Base-by-base conservation (phyloP, 2,329 filamentous ascomycete species). In the Aspergillus fischeri region DNA sequence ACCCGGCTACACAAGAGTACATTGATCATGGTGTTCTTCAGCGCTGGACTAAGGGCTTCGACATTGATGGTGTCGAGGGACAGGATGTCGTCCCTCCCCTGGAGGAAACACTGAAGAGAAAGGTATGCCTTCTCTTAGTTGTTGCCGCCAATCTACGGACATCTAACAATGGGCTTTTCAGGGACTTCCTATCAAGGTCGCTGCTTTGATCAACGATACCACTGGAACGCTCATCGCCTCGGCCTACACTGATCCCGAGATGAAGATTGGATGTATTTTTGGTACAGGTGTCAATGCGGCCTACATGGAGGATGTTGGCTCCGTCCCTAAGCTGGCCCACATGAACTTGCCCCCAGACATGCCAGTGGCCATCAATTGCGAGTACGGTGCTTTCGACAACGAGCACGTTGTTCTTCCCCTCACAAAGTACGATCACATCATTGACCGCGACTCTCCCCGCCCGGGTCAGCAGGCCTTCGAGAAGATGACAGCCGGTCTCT, bases 211-310 rank as follows among this genome's bases (percentile, higher is more conserved):
- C 78, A 99, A 99, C 74, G 94, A 99, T 74, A 99, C 94, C 50
- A 97, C 93, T 20, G 94, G 94, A 68, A 99, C 94, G 32, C 81
- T 99, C 68, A 96, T 99, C 69, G 94, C 94, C 60, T 97, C 93
- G 27, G 89, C 91, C 29, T 99, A 99, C 78, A 97, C 93, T n/a
- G 92, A 99, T 72, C 80, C 87, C 49, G 86, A 87, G 65, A 95
- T 97, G 85, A 92, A 87, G 78, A 94, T 97, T 68, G 94, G 94
- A 55, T 97, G 93, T 77, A 99, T 99, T 72, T 99, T 99, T 69
- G 94, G 94, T 67, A 99, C 94, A 11, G 94, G 94, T 58, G 97
- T 94, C 79, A 99, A 99, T 70, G 94, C 93, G 44, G 94, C 94
- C 42, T 99, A 99, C 80, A 96, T 99, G 89, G 94, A 99, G 77